Conservation (phyloP, 306 rosid genomes). For the Corylus heterophylla region DNA sequence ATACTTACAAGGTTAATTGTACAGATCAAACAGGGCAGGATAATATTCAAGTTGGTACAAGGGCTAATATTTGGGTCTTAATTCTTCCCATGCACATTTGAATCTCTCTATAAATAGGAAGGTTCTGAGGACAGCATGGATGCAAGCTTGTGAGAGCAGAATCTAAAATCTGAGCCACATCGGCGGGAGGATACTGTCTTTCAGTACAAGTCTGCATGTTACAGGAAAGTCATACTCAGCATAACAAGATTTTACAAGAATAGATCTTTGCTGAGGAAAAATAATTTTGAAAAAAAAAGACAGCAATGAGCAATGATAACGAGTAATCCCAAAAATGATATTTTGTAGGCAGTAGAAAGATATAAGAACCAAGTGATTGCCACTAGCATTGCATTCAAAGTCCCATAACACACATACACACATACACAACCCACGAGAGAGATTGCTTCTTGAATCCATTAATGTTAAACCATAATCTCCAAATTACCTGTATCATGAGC, state of each 20-base stretch:
- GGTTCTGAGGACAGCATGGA: conserved; percentile 72
- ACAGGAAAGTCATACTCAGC: conserved; percentile 9
- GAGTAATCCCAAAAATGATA: neutral
- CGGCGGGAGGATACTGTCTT: conserved; percentile 86
- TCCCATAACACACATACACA: neutral
- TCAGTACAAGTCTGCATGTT: conserved; percentile 81
- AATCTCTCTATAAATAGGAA: conserved; percentile 84
- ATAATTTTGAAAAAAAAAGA: neutral
- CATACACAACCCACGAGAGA: neutral
- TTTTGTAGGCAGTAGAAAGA: neutral
- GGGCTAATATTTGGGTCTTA: conserved; percentile 86
- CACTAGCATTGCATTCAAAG: neutral
- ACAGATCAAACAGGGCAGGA: conserved; percentile 5
- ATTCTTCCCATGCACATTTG: conserved; percentile 92
- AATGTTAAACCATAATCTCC: neutral
- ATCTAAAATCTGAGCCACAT: conserved; percentile 82
- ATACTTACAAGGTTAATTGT: conserved; percentile 33
- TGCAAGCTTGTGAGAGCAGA: conserved; percentile 71
- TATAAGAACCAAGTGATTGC: neutral
- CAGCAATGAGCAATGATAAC: neutral
- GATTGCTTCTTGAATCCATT: neutral
- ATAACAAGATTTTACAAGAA: neutral
- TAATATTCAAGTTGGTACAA: conserved; percentile 71
- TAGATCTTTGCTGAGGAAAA: neutral
- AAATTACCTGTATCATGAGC: conserved; percentile 86